Evolutionary conservation across 306 rosid genomes (phyloP), one percentile per base, ranked within the genome.

Genomic region (Morella rubra): DNA sequence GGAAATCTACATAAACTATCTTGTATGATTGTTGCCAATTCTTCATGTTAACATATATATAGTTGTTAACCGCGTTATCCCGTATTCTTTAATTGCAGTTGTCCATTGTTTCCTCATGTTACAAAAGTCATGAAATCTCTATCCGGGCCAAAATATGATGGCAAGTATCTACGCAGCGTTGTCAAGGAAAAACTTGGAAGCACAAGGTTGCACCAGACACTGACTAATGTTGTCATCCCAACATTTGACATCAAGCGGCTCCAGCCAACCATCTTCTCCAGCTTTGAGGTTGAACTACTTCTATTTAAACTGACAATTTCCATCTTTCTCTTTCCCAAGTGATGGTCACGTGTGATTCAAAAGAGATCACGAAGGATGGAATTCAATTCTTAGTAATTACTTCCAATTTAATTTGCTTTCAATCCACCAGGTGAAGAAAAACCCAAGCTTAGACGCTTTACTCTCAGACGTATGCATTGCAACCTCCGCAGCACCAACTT

Each of bases 401-500:
- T 14, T 56, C 60, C 41, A 8, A 5, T 53, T n/a, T 8, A 9
- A 56, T 27, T 32, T 32, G 0, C 7, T 5, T 4, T 20, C 18
- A 14, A 24, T 42, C 4, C 12, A 1, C 8, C 83, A 88, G 96
- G 41, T 84, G 58, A 76, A 83, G 73, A 42, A 69, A 3, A 52
- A 74, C 40, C 85, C 85, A 18, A 45, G 8, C 0, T 15, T 71
- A 37, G 77, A 88, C 69, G 90, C 81, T 0, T 65, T 44, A 19
- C 52, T 86, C 16, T 81, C 91, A 1, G 95, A 90, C 70, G 80
- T 90, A 79, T 79, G 92, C 86, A 88, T 88, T 15, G 77, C 81
- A n/a, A 90, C 96, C 8, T 88, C 96, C 0, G 96, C 96, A 9
- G 96, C 96, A 16, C 96, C 96, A 16, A 90, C 96, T n/a, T 90